Evolutionary conservation across 768 basidiomycete species (phyloP).

Genomic region (Leccinum subgranulosum): DNA sequence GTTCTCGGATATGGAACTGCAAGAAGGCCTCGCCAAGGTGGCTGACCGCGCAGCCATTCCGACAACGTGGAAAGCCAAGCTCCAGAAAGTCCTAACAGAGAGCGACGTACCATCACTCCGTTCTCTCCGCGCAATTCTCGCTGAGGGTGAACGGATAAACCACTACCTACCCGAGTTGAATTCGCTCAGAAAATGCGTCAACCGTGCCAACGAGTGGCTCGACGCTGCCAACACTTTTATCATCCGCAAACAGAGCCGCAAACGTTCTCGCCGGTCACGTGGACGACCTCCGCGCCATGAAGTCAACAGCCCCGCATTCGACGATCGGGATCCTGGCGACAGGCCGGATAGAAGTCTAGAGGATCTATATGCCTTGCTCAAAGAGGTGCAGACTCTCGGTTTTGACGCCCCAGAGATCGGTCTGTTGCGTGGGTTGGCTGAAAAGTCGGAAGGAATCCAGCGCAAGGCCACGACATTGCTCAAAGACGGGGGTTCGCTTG

Average conservation of each 20-base stretch:
- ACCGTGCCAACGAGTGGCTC: slow-evolving; percentile 83
- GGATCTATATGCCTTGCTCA: slow-evolving; percentile 66
- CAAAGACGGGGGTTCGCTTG: slow-evolving; percentile 36
- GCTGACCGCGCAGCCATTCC: slow-evolving; percentile 73
- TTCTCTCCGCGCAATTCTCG: slow-evolving; percentile 73
- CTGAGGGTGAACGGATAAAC: slow-evolving; percentile 87
- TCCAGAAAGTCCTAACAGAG: slow-evolving; percentile 63
- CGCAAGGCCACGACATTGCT: slow-evolving; percentile 54
- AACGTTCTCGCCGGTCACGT: slow-evolving; percentile 65
- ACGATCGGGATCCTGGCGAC: slow-evolving; percentile 55
- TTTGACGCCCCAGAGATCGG: slow-evolving; percentile 82
- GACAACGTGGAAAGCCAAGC: slow-evolving; percentile 67
- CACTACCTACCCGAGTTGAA: slow-evolving; percentile 68
- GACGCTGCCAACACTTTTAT: slow-evolving; percentile 77
- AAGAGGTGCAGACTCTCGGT: slow-evolving; percentile 72
- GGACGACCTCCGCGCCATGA: slow-evolving; percentile 49
- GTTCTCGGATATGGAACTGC: slow-evolving; percentile 75
- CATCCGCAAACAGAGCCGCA: slow-evolving; percentile 75
- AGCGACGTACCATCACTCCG: slow-evolving; percentile 72
- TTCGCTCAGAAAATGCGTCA: slow-evolving; percentile 75
- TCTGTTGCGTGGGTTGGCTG: slow-evolving; percentile 49
- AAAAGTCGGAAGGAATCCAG: slow-evolving; percentile 64
- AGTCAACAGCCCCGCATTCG: slow-evolving; percentile 31
- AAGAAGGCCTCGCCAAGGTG: slow-evolving; percentile 63
- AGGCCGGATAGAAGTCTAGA: slow-evolving; percentile 68